Percentiles rank a stretch among this genome's conserved stretches.
These are phyloP conservation scores for Leccinum variicolor DNA, from an alignment of 768 basidiomycete species.

Conservation along the genomic window DNA sequence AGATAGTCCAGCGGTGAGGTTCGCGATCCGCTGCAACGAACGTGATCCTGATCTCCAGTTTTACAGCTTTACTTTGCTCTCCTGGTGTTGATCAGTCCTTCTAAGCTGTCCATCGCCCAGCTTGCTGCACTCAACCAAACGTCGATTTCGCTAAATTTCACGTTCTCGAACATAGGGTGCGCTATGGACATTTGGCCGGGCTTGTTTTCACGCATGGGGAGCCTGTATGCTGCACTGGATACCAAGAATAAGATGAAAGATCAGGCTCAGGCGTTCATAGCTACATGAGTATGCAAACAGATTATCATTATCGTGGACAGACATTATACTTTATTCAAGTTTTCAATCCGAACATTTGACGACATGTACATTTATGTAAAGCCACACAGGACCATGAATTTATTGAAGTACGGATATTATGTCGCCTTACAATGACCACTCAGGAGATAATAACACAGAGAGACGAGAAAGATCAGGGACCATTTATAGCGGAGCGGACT, in stretches of 20 bases:
- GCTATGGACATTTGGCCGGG: conserved; percentile 8
- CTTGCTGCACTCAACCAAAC: conserved; percentile 30
- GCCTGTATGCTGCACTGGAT: conserved; percentile 20
- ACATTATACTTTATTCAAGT: too few species aligned
- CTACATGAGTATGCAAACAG: not conserved
- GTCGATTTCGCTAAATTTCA: conserved; percentile 19
- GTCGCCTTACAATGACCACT: too few species aligned
- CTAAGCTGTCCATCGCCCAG: conserved; percentile 26
- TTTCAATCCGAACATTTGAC: too few species aligned
- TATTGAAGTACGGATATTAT: too few species aligned
- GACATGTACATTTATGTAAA: too few species aligned
- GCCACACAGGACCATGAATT: too few species aligned
- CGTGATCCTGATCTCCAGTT: not conserved
- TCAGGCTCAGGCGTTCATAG: conserved; percentile 30
- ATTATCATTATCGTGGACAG: too few species aligned
- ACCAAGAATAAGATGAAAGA: conserved; percentile 25
- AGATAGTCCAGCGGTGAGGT: conserved; percentile 18
- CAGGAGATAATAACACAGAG: too few species aligned
- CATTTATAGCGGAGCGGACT: too few species aligned
- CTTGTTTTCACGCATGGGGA: conserved; percentile 19
- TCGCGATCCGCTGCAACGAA: not conserved
- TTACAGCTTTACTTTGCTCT: conserved; percentile 31
- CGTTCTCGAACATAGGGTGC: conserved; percentile 17
- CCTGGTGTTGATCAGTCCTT: conserved; percentile 24
- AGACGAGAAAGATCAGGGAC: too few species aligned